Conservation (phyloP, 768 basidiomycete species). For the Pleurotus djamor region DNA sequence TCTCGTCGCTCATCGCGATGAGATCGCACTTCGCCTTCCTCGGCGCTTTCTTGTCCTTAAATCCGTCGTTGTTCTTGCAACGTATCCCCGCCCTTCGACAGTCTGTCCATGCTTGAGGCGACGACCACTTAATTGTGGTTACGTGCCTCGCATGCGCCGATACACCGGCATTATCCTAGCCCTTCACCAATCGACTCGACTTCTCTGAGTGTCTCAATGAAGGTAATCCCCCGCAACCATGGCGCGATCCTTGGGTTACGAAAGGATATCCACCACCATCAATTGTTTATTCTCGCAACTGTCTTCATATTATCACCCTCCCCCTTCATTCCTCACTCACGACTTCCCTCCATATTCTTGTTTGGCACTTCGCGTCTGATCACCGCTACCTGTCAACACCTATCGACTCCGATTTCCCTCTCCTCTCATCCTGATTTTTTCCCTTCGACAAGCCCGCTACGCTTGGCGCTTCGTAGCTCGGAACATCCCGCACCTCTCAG, state of each 20-base stretch:
- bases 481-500: constrained; percentile 7
- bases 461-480: constrained; percentile 6
- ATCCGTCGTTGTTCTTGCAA: not conserved
- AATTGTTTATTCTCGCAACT: constrained; percentile 47
- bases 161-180: constrained; percentile 59
- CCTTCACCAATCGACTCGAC: constrained; percentile 8
- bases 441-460: constrained; percentile 12
- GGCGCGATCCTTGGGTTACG: not conserved
- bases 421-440: constrained; percentile 6
- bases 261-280: constrained; percentile 16
- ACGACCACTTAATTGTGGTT: constrained; percentile 85
- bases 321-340: constrained; percentile 11
- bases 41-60: constrained; percentile 54
- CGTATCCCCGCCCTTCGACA: constrained; percentile 2
- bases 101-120: constrained; percentile 47
- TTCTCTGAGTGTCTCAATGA: constrained; percentile 2
- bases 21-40: constrained; percentile 54
- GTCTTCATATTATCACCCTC: constrained; percentile 29
- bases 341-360: constrained; percentile 12
- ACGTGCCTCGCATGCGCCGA: constrained; percentile 77
- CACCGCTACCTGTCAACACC: constrained; percentile 26
- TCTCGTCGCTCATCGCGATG: constrained; percentile 45
- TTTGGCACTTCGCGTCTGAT: constrained; percentile 39
- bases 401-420: constrained; percentile 17
- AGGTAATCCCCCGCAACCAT: constrained; percentile 3